phyloP scores from a whole-genome alignment of 2,329 filamentous ascomycete species.

The Penicillium frequentans region DNA sequence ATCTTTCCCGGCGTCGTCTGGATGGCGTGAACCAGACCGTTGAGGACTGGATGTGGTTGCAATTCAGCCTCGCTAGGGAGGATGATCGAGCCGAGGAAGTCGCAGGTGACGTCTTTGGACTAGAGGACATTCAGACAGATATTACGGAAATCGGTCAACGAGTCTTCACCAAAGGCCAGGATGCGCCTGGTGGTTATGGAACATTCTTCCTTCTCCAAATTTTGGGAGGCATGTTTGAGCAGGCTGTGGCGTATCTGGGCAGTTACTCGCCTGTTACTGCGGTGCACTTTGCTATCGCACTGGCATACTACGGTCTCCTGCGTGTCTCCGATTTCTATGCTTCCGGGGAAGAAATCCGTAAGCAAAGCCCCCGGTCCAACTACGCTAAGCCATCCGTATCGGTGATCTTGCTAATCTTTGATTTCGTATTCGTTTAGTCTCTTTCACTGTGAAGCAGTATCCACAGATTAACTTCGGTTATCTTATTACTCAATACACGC shows the following conservation, averaged over 20 bases:
- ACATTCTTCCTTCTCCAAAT: slow-evolving; percentile 94
- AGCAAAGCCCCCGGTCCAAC: slow-evolving; percentile 27
- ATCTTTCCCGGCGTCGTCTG: slow-evolving; percentile 57
- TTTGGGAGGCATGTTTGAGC: slow-evolving; percentile 88
- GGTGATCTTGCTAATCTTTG: slow-evolving; percentile 7
- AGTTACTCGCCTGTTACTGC: slow-evolving; percentile 89
- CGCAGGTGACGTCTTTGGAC: slow-evolving; percentile 62
- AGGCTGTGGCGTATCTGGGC: slow-evolving; percentile 88
- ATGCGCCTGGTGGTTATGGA: slow-evolving; percentile 76
- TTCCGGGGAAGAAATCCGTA: slow-evolving; percentile 67
- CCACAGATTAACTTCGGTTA: slow-evolving; percentile 91
- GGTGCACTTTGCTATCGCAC: slow-evolving; percentile 87
- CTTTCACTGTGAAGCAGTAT: slow-evolving; percentile 54
- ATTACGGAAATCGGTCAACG: slow-evolving; percentile 86
- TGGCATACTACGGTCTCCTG: slow-evolving; percentile 86
- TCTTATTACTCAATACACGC: slow-evolving; percentile 92
- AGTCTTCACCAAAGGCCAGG: slow-evolving; percentile 81
- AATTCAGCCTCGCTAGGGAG: slow-evolving; percentile 63
- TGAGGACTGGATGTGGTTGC: slow-evolving; percentile 68
- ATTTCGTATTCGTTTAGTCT: slow-evolving; percentile 42
- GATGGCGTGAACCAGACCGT: slow-evolving; percentile 60
- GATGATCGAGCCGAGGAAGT: slow-evolving; percentile 61
- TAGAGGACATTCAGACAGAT: slow-evolving; percentile 71
- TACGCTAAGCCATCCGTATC: not conserved
- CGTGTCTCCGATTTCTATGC: slow-evolving; percentile 79